phyloP scores from a whole-genome alignment of 306 rosid genomes.

The Cicer pinnatifidum region DNA sequence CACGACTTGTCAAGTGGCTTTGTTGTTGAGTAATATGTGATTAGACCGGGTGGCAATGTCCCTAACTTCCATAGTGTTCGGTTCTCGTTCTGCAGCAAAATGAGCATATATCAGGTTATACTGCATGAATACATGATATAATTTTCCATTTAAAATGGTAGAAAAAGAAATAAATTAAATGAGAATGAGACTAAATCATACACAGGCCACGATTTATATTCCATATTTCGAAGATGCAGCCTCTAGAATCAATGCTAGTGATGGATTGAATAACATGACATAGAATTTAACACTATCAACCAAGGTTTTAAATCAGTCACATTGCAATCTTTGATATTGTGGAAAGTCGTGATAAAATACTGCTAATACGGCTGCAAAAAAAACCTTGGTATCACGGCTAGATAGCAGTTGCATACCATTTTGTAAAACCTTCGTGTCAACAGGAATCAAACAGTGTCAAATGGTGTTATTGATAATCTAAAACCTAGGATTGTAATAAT shows the following conservation, averaged over 20 bases:
- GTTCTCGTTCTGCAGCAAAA: constrained; percentile 72
- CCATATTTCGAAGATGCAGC: constrained; percentile 33
- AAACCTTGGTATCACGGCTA: not conserved
- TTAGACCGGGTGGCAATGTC: constrained; percentile 82
- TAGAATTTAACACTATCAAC: not conserved
- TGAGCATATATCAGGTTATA: constrained; percentile 38
- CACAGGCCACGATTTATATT: constrained; percentile 3
- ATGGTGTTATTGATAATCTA: constrained; percentile 23
- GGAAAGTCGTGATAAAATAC: not conserved
- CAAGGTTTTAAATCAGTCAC: not conserved
- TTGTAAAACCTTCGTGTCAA: not conserved
- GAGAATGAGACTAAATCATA: constrained; percentile 19
- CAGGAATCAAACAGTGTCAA: not conserved
- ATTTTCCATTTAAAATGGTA: not conserved
- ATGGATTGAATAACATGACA: not conserved
- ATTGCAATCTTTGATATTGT: not conserved
- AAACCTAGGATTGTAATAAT: not conserved
- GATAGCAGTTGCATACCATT: not conserved
- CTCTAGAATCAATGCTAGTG: constrained; percentile 9
- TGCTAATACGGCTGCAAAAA: not conserved
- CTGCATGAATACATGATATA: not conserved
- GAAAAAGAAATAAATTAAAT: constrained; percentile 19
- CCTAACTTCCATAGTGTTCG: constrained; percentile 85
- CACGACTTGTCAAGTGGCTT: constrained; percentile 87
- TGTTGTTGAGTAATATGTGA: constrained; percentile 77